Base-by-base conservation (phyloP, 768 basidiomycete genomes). In the Kwoniella heveanensis region DNA sequence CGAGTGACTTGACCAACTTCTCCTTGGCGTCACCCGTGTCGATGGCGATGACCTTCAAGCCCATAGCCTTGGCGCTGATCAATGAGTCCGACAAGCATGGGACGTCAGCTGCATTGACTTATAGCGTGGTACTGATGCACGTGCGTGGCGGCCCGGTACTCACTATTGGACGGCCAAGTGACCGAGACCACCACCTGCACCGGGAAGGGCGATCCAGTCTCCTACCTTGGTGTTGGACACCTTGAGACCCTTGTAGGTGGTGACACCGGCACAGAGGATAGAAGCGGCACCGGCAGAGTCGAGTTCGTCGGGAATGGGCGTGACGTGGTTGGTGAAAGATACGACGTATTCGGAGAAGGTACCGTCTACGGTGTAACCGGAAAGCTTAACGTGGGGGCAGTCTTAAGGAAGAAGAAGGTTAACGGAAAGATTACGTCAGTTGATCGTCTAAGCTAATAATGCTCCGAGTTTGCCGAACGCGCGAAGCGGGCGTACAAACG, bases 191-290 rank as follows among this genome's bases (percentile, higher is more conserved):
- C 79, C 79, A 57, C 77, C 79, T n/a, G 77, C 76, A 61, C 79
- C 79, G 5, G 77, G 68, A 55, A 77, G 62, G 30, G 62, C 62
- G 60, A 80, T 59, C 76, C 74, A 72, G 59, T 94, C 86, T 29
- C 90, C 89, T 8, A 86, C 84, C 27, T 80, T 82, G 7, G 86
- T 83, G 57, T 85, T 81, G 55, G 85, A 84, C 76, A 88, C 84
- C 79, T 92, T 93, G 69, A 94, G 81, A 0, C 90, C 92, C 62
- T 90, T 88, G 74, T 91, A 94, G 1, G 90, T 90, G 2, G 92
- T 93, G 22, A 94, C 67, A 62, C 76, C 90, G 13, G 90, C 90
- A 69, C 90, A 92, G 13, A 91, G 85, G 62, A 93, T 84, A 4
- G 91, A 86, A 1, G 85, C 85, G 60, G 88, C 88, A 44, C 84